phyloP scores from a whole-genome alignment of 2,329 filamentous ascomycete species.

The Sphaerulina populicola region DNA sequence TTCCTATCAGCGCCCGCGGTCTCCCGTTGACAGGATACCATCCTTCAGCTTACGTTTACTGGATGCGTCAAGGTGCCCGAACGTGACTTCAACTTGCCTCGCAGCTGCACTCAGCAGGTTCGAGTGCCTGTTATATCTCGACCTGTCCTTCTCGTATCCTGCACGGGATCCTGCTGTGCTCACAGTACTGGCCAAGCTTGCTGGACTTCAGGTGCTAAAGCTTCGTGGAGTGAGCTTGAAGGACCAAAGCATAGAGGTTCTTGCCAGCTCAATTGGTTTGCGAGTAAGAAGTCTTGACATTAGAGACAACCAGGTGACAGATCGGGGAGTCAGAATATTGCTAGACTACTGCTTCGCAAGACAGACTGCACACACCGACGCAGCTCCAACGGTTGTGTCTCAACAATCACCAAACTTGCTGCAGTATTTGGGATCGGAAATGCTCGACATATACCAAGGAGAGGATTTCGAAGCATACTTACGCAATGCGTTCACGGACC shows the following conservation, averaged over 20 bases:
- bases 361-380: not conserved
- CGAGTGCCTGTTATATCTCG: conserved; percentile 49
- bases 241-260: conserved; percentile 46
- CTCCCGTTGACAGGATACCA: conserved; percentile 6
- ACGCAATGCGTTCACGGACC: conserved; percentile 41
- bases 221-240: conserved; percentile 46
- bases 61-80: conserved; percentile 49
- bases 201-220: conserved; percentile 50
- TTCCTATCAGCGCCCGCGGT: conserved; percentile 17
- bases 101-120: conserved; percentile 47
- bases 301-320: conserved; percentile 50
- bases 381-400: conserved; percentile 1
- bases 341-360: conserved; percentile 44
- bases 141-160: conserved; percentile 44
- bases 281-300: conserved; percentile 51
- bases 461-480: conserved; percentile 48
- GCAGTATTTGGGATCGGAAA: conserved; percentile 35
- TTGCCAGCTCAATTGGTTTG: conserved; percentile 46
- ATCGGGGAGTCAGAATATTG: conserved; percentile 46
- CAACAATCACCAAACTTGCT: conserved; percentile 26
- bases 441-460: conserved; percentile 36
- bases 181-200: conserved; percentile 39
- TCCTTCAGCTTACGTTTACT: conserved; percentile 48
- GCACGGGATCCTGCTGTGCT: conserved; percentile 37
- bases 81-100: conserved; percentile 50